A percentile compares a stretch with the other conserved stretches of the same genome.
These are phyloP conservation scores for Microascus cirrosus DNA, from an alignment of 2,329 filamentous ascomycete genomes.

Conservation along the genomic window DNA sequence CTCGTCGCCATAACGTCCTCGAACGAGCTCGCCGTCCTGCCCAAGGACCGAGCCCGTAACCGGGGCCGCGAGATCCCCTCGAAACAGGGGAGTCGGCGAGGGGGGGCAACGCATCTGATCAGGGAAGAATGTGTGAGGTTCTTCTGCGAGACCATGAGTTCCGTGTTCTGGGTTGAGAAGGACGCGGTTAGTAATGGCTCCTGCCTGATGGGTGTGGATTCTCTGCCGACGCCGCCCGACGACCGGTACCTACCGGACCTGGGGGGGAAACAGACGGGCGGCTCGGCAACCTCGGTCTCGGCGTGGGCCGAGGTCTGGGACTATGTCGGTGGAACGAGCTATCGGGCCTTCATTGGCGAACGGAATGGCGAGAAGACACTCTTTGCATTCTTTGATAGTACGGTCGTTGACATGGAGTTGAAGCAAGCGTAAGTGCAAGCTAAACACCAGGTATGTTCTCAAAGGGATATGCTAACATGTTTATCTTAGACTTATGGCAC, in stretches of 20 bases:
- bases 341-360: constrained; percentile 74
- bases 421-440: constrained; percentile 66
- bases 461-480: constrained; percentile 16
- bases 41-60: constrained; percentile 30
- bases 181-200: constrained; percentile 65
- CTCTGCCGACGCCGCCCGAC: constrained; percentile 42
- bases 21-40: constrained; percentile 55
- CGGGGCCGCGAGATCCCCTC: constrained; percentile 29
- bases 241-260: constrained; percentile 14
- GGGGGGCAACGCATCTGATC: constrained; percentile 93
- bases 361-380: constrained; percentile 60
- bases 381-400: constrained; percentile 76
- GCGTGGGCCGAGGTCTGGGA: constrained; percentile 76
- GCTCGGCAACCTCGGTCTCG: constrained; percentile 25
- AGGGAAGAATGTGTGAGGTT: constrained; percentile 99
- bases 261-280: neutral
- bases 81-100: constrained; percentile 43
- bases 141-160: constrained; percentile 92
- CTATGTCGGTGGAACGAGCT: constrained; percentile 72
- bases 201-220: constrained; percentile 70
- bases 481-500: constrained; percentile 60
- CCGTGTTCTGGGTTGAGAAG: constrained; percentile 95
- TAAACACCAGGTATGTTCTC: neutral
- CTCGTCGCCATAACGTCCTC: constrained; percentile 62
- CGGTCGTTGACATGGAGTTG: constrained; percentile 61